These are phyloP conservation scores for Hymenotorrendiella dingleyae DNA, from an alignment of 2,329 filamentous ascomycete species.

Conservation along the genomic window DNA sequence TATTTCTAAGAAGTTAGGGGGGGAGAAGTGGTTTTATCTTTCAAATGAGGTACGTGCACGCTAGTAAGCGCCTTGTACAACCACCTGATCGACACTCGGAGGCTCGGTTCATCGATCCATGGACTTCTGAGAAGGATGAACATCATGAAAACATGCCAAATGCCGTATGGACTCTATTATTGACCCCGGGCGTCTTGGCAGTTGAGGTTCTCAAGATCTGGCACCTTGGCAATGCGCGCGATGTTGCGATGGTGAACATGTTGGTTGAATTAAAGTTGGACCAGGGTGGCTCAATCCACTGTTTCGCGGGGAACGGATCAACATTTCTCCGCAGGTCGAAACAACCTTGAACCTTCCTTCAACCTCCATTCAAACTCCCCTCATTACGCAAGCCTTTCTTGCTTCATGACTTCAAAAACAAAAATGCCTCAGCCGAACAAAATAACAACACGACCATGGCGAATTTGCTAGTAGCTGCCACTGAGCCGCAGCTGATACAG, in stretches of 20 bases:
- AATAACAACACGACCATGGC: background rate
- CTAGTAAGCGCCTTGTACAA: too few relatives aligned
- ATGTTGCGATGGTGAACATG: background rate
- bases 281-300: too few relatives aligned
- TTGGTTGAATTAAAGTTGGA: too few relatives aligned
- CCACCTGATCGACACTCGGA: too few relatives aligned
- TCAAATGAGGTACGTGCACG: too few relatives aligned
- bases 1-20: too few relatives aligned
- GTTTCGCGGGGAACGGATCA: background rate
- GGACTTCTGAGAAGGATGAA: too few relatives aligned
- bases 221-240: background rate
- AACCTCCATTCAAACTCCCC: too few relatives aligned
- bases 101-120: too few relatives aligned
- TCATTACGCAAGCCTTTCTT: background rate
- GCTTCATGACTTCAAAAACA: background rate
- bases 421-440: background rate
- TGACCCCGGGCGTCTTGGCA: background rate
- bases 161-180: background rate
- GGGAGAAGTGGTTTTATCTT: too few relatives aligned
- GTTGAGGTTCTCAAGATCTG: background rate
- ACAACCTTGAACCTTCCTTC: too few relatives aligned
- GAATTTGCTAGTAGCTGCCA: background rate
- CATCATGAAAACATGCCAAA: background rate
- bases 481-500: too few relatives aligned
- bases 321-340: background rate